These are phyloP conservation scores for Neopestalotiopsis clavispora DNA, from an alignment of 2,329 filamentous ascomycete species.

Conservation along the genomic window DNA sequence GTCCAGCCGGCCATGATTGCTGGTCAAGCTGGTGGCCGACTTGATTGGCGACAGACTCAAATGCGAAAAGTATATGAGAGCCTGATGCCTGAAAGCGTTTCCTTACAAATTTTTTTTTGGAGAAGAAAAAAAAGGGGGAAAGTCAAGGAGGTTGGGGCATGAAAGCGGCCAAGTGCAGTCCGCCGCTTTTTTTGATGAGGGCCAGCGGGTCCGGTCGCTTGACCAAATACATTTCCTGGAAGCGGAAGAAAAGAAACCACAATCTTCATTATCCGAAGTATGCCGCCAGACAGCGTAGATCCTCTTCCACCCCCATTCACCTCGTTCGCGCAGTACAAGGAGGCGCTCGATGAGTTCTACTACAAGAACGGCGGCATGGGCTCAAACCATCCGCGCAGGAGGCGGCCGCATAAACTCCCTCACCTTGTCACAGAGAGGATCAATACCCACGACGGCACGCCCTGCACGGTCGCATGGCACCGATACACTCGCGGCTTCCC, in stretches of 20 bases:
- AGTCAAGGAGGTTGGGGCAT: too few species aligned
- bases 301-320: slow-evolving; percentile 8
- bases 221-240: neutral
- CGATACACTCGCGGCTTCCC: slow-evolving; percentile 9
- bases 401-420: neutral
- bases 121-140: too few species aligned
- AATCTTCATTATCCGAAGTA: slow-evolving; percentile 1
- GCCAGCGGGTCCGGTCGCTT: too few species aligned
- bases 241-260: neutral
- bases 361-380: neutral
- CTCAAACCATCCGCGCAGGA: neutral
- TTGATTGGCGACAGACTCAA: too few species aligned
- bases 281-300: neutral
- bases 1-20: neutral
- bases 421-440: neutral
- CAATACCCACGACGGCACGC: slow-evolving; percentile 7
- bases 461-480: slow-evolving; percentile 5
- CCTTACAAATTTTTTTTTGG: too few species aligned
- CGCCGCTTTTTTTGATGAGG: too few species aligned
- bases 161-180: too few species aligned
- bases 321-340: slow-evolving; percentile 6
- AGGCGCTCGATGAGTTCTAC: slow-evolving; percentile 6
- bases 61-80: too few species aligned
- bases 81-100: too few species aligned
- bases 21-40: neutral